phyloP scores from a whole-genome alignment of 208 protist species.

The Herpetomonas muscarum region DNA sequence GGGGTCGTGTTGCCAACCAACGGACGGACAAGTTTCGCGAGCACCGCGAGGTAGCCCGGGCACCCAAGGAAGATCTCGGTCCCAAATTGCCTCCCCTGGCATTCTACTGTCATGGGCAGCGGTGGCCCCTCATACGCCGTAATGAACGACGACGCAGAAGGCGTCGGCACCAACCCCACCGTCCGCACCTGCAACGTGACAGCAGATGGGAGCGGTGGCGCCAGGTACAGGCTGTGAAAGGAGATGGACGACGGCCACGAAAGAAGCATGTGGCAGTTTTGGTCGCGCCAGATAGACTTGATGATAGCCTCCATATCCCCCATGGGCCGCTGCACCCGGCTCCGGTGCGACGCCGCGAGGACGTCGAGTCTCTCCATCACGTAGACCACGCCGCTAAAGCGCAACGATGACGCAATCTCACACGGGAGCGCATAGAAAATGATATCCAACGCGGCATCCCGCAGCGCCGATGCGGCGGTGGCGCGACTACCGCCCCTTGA shows the following conservation, averaged over 20 bases:
- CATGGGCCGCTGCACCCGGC: constrained; percentile 25
- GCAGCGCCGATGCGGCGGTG: constrained; percentile 23
- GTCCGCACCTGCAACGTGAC: not conserved
- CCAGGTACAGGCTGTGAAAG: constrained; percentile 18
- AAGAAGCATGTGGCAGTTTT: constrained; percentile 18
- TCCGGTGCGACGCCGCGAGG: constrained; percentile 15
- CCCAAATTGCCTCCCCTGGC: constrained; percentile 20
- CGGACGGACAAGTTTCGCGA: constrained; percentile 25
- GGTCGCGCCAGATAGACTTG: constrained; percentile 24
- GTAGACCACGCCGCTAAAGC: constrained; percentile 56
- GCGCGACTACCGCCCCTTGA: constrained; percentile 3
- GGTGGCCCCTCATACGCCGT: constrained; percentile 4
- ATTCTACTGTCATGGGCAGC: constrained; percentile 29
- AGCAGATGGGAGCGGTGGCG: not conserved
- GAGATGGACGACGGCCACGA: constrained; percentile 27
- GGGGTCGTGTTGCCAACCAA: constrained; percentile 14
- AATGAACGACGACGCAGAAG: constrained; percentile 20
- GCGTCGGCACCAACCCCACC: constrained; percentile 13
- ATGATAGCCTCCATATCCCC: constrained; percentile 52
- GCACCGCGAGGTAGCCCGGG: constrained; percentile 51
- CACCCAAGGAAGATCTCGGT: constrained; percentile 54
- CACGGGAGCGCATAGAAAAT: constrained; percentile 47
- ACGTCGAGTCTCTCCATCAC: constrained; percentile 41
- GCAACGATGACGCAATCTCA: constrained; percentile 47
- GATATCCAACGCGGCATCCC: constrained; percentile 44